phyloP scores from a whole-genome alignment of 2,329 filamentous ascomycete genomes.

The Fusarium sp. region DNA sequence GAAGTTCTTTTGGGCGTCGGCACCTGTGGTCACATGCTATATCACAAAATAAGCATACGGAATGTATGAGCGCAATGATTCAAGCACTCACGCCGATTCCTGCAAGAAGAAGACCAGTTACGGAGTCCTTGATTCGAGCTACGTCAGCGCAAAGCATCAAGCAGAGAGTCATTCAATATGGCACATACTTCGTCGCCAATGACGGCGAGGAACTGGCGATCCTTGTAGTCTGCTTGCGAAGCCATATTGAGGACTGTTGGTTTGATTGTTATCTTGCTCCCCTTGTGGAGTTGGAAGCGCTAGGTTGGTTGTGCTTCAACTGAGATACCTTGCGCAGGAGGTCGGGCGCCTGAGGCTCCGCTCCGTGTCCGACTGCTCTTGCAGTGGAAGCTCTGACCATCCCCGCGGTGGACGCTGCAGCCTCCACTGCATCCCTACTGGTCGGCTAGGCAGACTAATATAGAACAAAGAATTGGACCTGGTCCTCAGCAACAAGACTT shows the following conservation, averaged over 20 bases:
- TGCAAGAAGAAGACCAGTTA: conserved; percentile 93
- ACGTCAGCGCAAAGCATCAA: conserved; percentile 44
- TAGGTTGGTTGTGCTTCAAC: conserved; percentile 22
- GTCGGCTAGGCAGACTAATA: conserved; percentile 32
- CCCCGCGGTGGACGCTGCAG: conserved; percentile 35
- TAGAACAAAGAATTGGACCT: conserved; percentile 36
- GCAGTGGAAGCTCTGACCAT: conserved; percentile 45
- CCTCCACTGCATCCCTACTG: conserved; percentile 16
- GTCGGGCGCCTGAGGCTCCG: conserved; percentile 44
- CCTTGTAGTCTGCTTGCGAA: conserved; percentile 73
- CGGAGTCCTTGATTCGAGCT: conserved; percentile 76
- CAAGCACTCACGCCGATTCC: conserved; percentile 81
- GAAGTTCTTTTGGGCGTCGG: conserved; percentile 96
- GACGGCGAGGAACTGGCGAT: conserved; percentile 95
- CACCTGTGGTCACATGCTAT: conserved; percentile 89
- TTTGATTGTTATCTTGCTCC: conserved; percentile 23
- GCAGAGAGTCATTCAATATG: not conserved
- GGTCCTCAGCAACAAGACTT: conserved; percentile 34
- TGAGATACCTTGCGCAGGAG: conserved; percentile 13
- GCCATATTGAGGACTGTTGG: conserved; percentile 53
- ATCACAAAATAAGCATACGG: not conserved
- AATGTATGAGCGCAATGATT: not conserved
- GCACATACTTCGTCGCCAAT: conserved; percentile 90
- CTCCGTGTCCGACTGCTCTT: conserved; percentile 26
- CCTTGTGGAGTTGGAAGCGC: conserved; percentile 28